Percentiles rank a stretch among this genome's conserved stretches.
phyloP scores from a whole-genome alignment of 192 early-diverging fungal species.

The Backusella sp. region DNA sequence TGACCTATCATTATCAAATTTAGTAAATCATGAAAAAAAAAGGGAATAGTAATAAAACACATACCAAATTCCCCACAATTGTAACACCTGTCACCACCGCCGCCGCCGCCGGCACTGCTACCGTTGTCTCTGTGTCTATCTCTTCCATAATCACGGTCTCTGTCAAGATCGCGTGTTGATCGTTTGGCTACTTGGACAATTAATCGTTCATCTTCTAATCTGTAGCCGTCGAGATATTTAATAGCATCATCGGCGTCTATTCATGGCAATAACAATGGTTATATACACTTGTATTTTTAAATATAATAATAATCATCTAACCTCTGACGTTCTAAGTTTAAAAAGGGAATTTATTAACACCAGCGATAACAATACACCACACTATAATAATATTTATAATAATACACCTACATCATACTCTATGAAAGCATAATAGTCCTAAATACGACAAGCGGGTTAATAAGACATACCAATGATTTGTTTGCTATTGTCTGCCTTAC shows the following conservation, averaged over 20 bases:
- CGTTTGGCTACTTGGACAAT: slow-evolving; percentile 19
- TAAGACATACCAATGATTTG: not conserved
- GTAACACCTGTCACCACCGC: slow-evolving; percentile 31
- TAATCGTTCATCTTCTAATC: slow-evolving; percentile 25
- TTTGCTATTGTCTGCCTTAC: slow-evolving; percentile 2
- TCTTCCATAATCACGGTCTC: not conserved
- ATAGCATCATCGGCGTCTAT: slow-evolving; percentile 36
- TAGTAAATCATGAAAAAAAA: not conserved
- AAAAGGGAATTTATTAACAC: not conserved
- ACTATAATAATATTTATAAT: not conserved
- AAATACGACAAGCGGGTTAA: not conserved
- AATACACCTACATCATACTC: slow-evolving; percentile 31
- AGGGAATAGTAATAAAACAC: not conserved
- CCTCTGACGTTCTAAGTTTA: slow-evolving; percentile 16
- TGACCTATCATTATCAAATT: slow-evolving; percentile 7
- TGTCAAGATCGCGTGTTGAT: not conserved
- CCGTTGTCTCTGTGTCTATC: not conserved
- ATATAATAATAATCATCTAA: not conserved
- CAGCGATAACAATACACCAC: not conserved
- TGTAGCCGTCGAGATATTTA: slow-evolving; percentile 29
- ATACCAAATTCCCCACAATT: slow-evolving; percentile 37
- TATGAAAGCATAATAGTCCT: slow-evolving; percentile 32
- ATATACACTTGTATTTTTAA: not conserved
- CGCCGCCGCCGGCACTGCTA: not conserved
- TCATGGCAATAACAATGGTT: not conserved